phyloP scores from a whole-genome alignment of 1,284 basidiomycete genomes.

The Trichosporon sp. region DNA sequence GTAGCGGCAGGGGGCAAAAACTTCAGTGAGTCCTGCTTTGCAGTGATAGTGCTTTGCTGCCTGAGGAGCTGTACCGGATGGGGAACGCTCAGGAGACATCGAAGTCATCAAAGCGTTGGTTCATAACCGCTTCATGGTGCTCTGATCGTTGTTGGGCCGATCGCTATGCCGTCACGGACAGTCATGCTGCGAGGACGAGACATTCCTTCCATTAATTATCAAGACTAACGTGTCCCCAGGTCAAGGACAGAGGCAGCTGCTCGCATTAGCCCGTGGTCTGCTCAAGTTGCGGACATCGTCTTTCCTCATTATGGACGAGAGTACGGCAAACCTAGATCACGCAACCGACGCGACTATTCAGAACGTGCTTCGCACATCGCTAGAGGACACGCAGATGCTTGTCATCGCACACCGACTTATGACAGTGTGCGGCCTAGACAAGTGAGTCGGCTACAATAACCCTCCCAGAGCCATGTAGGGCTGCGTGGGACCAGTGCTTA shows the following conservation, averaged over 20 bases:
- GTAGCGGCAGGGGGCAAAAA: slow-evolving; percentile 52
- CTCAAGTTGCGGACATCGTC: slow-evolving; percentile 50
- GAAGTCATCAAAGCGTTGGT: no score
- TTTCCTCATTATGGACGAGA: slow-evolving; percentile 55
- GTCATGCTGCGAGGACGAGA: background rate
- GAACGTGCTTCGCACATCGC: slow-evolving; percentile 46
- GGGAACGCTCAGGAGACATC: no score
- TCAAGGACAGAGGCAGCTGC: slow-evolving; percentile 55
- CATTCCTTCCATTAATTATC: background rate
- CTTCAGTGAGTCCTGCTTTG: slow-evolving; percentile 38
- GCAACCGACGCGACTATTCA: slow-evolving; percentile 51
- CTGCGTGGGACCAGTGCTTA: no score
- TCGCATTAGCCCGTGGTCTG: slow-evolving; percentile 54
- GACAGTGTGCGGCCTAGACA: slow-evolving; percentile 51
- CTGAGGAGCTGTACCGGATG: no score
- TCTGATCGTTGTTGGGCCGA: background rate
- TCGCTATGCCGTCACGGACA: background rate
- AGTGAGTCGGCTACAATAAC: slow-evolving; percentile 31
- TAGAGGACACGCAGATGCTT: slow-evolving; percentile 47
- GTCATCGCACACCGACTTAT: slow-evolving; percentile 52
- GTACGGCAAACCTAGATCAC: slow-evolving; percentile 51
- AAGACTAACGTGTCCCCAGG: slow-evolving; percentile 44
- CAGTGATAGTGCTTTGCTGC: no score
- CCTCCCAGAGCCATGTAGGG: no score
- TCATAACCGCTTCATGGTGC: no score